phyloP scores from a whole-genome alignment of 371 early-diverging fungal genomes.

The Syncephalis fuscata region DNA sequence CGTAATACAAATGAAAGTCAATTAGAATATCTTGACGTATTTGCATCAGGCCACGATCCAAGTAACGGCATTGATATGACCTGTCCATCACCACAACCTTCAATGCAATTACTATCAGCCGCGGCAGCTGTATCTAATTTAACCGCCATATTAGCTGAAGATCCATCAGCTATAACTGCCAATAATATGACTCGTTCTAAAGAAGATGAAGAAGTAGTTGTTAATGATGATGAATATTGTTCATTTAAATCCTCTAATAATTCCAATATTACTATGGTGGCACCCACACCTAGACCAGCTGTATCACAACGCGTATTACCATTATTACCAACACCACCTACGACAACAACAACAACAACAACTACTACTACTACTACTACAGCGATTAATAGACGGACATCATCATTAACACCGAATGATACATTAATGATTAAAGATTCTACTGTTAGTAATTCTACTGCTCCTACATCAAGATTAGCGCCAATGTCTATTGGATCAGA shows the following conservation, averaged over 20 bases:
- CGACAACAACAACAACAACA: slow-evolving; percentile 4
- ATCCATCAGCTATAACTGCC: slow-evolving; percentile 5
- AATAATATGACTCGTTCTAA: too few species aligned
- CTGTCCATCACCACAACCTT: slow-evolving; percentile 6
- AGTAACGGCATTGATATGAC: slow-evolving; percentile 9
- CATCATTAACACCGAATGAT: too few species aligned
- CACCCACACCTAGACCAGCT: background rate
- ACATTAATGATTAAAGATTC: too few species aligned
- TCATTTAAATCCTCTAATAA: background rate
- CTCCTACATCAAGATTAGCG: too few species aligned
- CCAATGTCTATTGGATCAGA: too few species aligned
- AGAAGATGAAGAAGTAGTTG: too few species aligned
- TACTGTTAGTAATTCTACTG: too few species aligned
- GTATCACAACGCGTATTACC: background rate
- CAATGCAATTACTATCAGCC: background rate
- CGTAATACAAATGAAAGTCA: slow-evolving; percentile 13
- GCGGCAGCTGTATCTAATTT: slow-evolving; percentile 14
- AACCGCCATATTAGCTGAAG: slow-evolving; percentile 12
- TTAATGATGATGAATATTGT: too few species aligned
- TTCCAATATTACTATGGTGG: background rate
- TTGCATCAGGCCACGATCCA: too few species aligned
- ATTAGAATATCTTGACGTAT: slow-evolving; percentile 8
- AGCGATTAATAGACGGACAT: too few species aligned
- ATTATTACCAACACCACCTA: background rate
- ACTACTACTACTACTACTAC: background rate